Evolutionary conservation across 108 stramenopile species (phyloP).

Genomic region (Cyclostephanos invisitatus): DNA sequence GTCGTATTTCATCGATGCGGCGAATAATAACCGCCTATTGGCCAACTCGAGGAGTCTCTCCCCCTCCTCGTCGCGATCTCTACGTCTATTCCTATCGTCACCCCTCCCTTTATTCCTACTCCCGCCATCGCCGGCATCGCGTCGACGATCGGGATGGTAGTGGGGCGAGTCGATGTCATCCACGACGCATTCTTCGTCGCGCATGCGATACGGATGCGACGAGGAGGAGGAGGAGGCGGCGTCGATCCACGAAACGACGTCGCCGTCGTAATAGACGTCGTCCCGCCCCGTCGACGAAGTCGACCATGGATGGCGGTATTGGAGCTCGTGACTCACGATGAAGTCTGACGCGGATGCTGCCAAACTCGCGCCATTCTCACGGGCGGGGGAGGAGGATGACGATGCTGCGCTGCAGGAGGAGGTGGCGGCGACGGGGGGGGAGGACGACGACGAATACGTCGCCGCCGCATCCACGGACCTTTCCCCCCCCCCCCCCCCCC

Average conservation of each 20-base stretch:
- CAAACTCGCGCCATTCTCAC: not conserved
- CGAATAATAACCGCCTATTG: constrained; percentile 10
- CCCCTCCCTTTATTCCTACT: constrained; percentile 18
- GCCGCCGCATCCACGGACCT: not conserved
- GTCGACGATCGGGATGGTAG: too few species aligned
- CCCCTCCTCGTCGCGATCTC: constrained; percentile 42
- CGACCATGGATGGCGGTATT: not conserved
- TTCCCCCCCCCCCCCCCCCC: not conserved
- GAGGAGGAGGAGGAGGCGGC: not conserved
- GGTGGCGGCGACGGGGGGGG: not conserved
- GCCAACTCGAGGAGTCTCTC: constrained; percentile 25
- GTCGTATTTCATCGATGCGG: not conserved
- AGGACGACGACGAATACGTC: not conserved
- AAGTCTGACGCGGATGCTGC: constrained; percentile 2
- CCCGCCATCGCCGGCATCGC: constrained; percentile 1
- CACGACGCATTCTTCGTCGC: constrained; percentile 4
- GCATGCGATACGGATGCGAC: not conserved
- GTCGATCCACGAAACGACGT: constrained; percentile 20
- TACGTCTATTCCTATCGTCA: too few species aligned
- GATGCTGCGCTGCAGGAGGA: too few species aligned
- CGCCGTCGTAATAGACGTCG: not conserved
- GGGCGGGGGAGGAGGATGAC: not conserved
- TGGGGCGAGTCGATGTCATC: too few species aligned
- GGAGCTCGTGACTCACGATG: not conserved
- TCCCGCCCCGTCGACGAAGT: not conserved